These are phyloP conservation scores for Peniophora sp. DNA, from an alignment of 1,284 basidiomycete genomes.

Conservation along the genomic window DNA sequence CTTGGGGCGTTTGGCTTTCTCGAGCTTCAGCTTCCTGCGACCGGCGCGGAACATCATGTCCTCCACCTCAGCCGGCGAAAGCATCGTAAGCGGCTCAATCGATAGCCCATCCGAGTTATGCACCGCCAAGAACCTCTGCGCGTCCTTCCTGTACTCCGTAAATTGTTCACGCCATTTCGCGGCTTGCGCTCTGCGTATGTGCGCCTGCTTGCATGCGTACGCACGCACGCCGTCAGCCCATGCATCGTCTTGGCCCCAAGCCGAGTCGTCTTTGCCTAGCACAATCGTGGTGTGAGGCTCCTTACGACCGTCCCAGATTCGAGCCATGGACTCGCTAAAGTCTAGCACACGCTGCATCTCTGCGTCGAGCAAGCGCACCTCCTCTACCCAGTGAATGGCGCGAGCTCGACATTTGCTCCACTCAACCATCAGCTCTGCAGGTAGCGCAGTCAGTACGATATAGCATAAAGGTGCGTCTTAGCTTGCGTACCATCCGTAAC, in stretches of 20 bases:
- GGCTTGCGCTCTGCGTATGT: neutral
- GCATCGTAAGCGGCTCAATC: no score
- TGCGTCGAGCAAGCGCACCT: neutral
- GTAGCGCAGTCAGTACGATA: neutral
- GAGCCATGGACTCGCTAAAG: neutral
- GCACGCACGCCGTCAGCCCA: neutral
- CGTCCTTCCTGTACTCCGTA: neutral
- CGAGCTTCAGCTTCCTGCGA: no score
- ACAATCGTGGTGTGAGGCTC: neutral
- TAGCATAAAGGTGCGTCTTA: neutral
- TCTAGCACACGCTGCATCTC: neutral
- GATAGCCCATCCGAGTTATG: no score
- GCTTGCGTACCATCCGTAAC: neutral
- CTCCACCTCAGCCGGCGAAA: no score
- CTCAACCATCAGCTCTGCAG: neutral
- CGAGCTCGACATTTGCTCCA: neutral
- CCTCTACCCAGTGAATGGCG: neutral
- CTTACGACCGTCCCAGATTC: neutral
- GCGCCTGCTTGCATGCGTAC: neutral
- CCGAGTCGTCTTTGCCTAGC: no score
- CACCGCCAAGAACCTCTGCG: neutral
- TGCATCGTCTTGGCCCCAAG: neutral
- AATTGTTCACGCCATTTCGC: neutral
- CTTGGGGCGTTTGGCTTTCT: no score
- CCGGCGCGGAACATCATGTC: no score